Percentiles rank a stretch among this genome's conserved stretches.
Evolutionary conservation across 371 early-diverging fungal genomes (phyloP).

Genomic region (Zancudomyces culisetae): DNA sequence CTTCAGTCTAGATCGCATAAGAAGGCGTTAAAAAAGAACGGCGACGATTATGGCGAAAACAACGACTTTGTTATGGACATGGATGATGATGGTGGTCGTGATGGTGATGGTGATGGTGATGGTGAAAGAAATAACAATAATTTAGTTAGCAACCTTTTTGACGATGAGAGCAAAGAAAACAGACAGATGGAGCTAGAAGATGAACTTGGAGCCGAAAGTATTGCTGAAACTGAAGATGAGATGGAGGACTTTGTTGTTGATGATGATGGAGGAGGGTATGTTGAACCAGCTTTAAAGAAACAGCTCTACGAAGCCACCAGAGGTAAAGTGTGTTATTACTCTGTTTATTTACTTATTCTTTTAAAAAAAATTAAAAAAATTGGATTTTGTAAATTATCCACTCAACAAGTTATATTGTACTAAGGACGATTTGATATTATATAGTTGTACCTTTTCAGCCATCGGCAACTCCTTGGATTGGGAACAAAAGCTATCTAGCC

Average conservation of each 20-base stretch:
- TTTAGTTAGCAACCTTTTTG: too few relatives aligned
- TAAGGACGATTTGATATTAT: background rate
- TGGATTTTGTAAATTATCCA: background rate
- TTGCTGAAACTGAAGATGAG: constrained; percentile 12
- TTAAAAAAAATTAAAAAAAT: background rate
- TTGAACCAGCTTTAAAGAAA: background rate
- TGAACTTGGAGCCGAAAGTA: background rate
- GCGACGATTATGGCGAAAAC: too few relatives aligned
- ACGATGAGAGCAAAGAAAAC: constrained; percentile 3
- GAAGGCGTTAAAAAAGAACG: background rate
- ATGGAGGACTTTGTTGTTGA: constrained; percentile 61
- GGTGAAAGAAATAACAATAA: constrained; percentile 8
- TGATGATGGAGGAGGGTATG: constrained; percentile 32
- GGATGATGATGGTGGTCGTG: constrained; percentile 2
- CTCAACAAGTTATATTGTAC: background rate
- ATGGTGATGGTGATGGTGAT: constrained; percentile 18
- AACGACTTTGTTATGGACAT: background rate
- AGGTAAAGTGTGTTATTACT: background rate
- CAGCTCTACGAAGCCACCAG: background rate
- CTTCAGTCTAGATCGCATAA: background rate
- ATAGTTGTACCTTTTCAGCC: constrained; percentile 25
- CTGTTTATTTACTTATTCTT: background rate
- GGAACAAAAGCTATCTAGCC: constrained; percentile 49
- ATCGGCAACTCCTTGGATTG: constrained; percentile 34
- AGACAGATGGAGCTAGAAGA: constrained; percentile 2